phyloP scores from a whole-genome alignment of 2,329 filamentous ascomycete genomes.

The Penicillium brevicompactum region DNA sequence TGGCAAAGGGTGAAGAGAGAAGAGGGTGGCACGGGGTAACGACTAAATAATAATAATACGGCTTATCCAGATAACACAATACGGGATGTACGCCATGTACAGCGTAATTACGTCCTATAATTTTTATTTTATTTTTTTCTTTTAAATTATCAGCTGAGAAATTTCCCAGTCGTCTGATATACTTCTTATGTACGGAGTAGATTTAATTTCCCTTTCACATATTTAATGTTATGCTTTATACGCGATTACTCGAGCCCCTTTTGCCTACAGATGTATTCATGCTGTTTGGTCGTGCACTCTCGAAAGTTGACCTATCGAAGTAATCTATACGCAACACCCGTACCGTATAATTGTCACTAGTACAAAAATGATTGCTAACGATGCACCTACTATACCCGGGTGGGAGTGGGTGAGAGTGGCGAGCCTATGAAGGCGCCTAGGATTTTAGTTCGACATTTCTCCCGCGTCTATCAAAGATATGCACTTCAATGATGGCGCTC shows the following conservation, averaged over 20 bases:
- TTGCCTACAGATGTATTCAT: not conserved
- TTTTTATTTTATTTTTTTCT: not conserved
- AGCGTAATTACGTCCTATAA: slow-evolving; percentile 3
- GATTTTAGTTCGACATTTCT: slow-evolving; percentile 10
- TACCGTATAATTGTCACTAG: slow-evolving; percentile 11
- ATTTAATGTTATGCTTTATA: not conserved
- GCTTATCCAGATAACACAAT: slow-evolving; percentile 14
- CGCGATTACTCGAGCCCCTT: slow-evolving; percentile 1
- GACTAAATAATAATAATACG: slow-evolving; percentile 27
- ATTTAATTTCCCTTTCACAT: not conserved
- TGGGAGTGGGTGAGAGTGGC: slow-evolving; percentile 7
- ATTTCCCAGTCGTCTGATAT: slow-evolving; percentile 8
- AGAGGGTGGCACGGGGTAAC: slow-evolving; percentile 26
- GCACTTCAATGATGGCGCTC: not conserved
- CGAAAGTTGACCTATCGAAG: slow-evolving; percentile 8
- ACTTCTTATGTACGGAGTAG: not conserved
- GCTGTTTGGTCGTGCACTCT: not conserved
- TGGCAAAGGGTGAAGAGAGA: slow-evolving; percentile 10
- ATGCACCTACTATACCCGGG: slow-evolving; percentile 10
- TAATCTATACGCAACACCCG: slow-evolving; percentile 5
- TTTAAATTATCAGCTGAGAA: slow-evolving; percentile 8
- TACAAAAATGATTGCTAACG: slow-evolving; percentile 6
- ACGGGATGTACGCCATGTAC: slow-evolving; percentile 2
- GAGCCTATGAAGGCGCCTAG: slow-evolving; percentile 11
- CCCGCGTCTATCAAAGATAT: slow-evolving; percentile 11